A percentile compares a stretch with the other conserved stretches of the same genome.
phyloP scores from a whole-genome alignment of 495 filamentous ascomycete genomes.

The Penicillium roqueforti region DNA sequence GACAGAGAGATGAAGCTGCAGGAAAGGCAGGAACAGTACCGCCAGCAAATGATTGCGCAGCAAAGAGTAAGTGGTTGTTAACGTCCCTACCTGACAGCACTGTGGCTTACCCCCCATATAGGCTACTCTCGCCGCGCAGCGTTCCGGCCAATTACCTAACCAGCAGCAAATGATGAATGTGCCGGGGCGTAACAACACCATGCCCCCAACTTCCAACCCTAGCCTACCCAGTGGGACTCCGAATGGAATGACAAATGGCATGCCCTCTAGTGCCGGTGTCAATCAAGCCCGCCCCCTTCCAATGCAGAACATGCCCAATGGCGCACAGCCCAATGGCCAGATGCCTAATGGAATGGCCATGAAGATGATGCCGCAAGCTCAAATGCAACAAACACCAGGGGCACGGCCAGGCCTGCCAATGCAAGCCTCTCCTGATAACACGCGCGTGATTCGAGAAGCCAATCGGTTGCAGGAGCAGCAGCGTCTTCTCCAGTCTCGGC shows the following conservation, averaged over 20 bases:
- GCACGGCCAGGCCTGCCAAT: constrained; percentile 57
- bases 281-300: constrained; percentile 38
- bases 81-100: not conserved
- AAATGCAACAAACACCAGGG: constrained; percentile 60
- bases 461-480: constrained; percentile 62
- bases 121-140: constrained; percentile 41
- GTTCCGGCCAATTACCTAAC: constrained; percentile 41
- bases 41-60: constrained; percentile 57
- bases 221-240: constrained; percentile 27
- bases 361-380: constrained; percentile 66
- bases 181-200: constrained; percentile 35
- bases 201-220: constrained; percentile 38
- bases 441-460: constrained; percentile 55
- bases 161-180: constrained; percentile 43
- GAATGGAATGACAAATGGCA: constrained; percentile 39
- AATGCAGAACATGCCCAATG: constrained; percentile 39
- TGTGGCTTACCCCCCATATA: constrained; percentile 17
- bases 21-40: constrained; percentile 67
- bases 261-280: constrained; percentile 32
- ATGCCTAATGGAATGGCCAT: constrained; percentile 55
- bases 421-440: constrained; percentile 49
- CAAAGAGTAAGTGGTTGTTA: constrained; percentile 49
- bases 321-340: constrained; percentile 40
- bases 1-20: constrained; percentile 75
- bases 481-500: constrained; percentile 61